A percentile compares a stretch with the other conserved stretches of the same genome.
phyloP scores from a whole-genome alignment of 108 stramenopile species.

The Stephanodiscus minutulus region DNA sequence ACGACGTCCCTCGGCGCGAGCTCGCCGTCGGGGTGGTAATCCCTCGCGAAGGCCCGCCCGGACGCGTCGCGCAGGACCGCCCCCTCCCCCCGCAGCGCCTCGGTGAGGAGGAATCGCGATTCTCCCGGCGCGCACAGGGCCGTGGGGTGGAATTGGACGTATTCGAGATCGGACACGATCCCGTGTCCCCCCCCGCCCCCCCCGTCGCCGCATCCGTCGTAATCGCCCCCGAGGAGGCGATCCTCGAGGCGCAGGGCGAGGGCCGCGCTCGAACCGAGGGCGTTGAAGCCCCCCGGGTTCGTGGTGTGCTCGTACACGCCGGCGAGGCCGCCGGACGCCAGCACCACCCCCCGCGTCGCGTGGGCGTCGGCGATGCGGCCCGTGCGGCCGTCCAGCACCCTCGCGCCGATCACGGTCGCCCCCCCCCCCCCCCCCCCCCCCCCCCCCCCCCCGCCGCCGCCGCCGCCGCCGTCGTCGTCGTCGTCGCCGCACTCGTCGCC shows the following conservation, averaged over 20 bases:
- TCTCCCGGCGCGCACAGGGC: constrained; percentile 84
- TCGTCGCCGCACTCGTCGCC: constrained; percentile 32
- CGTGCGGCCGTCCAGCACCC: constrained; percentile 39
- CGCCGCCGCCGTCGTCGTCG: constrained; percentile 24
- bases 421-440: too few relatives aligned
- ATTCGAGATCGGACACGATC: constrained; percentile 84
- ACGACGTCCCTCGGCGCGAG: constrained; percentile 95
- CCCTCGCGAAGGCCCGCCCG: constrained; percentile 80
- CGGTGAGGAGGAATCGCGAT: constrained; percentile 89
- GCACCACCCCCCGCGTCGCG: constrained; percentile 75
- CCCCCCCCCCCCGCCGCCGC: background rate
- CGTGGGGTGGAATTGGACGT: constrained; percentile 97
- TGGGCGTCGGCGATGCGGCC: constrained; percentile 16
- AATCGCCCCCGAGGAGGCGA: background rate
- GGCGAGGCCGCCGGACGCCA: constrained; percentile 88
- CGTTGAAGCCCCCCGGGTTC: constrained; percentile 91
- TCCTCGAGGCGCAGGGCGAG: constrained; percentile 60
- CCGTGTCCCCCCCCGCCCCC: background rate
- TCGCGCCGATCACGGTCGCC: constrained; percentile 41
- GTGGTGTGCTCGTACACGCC: constrained; percentile 94
- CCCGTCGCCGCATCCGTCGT: background rate
- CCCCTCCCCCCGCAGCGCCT: constrained; percentile 93
- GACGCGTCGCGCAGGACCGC: constrained; percentile 78
- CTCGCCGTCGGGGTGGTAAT: constrained; percentile 90
- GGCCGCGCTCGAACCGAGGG: constrained; percentile 87